Conservation (phyloP, 345 rosid species). For the Sisymbrium altissimum region DNA sequence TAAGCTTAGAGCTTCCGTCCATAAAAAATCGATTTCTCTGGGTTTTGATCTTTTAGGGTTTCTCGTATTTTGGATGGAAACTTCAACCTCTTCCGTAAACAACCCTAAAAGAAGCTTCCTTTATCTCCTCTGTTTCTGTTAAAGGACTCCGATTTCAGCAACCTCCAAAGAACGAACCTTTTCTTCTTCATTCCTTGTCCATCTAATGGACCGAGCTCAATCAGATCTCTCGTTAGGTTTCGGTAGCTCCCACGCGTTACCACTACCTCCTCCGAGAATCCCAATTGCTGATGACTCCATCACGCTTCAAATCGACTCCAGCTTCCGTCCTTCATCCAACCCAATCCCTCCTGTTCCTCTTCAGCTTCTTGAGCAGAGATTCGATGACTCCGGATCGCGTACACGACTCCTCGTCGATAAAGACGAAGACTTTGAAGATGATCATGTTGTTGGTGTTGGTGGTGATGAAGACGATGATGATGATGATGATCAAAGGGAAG, state of each 20-base stretch:
- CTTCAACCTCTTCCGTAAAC: neutral
- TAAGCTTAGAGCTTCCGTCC: neutral
- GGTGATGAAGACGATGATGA: neutral
- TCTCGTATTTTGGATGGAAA: conserved; percentile 17
- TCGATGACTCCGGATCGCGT: conserved; percentile 20
- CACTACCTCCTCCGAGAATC: conserved; percentile 23
- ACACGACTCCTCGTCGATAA: neutral
- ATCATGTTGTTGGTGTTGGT: too few relatives aligned
- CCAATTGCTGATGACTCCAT: conserved; percentile 45
- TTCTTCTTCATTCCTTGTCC: too few relatives aligned
- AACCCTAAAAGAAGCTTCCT: neutral
- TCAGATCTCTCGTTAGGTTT: conserved; percentile 48
- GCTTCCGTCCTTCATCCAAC: conserved; percentile 27
- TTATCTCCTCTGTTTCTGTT: neutral
- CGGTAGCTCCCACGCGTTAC: conserved; percentile 29
- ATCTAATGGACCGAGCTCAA: conserved; percentile 38
- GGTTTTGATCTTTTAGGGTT: conserved; percentile 20
- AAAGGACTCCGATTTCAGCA: neutral
- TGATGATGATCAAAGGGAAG: conserved; percentile 41
- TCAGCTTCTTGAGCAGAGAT: conserved; percentile 42
- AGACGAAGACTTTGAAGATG: neutral
- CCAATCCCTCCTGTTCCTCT: conserved; percentile 38
- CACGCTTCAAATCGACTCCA: conserved; percentile 40
- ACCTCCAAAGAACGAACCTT: neutral
- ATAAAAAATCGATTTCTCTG: conserved; percentile 18